Conservation (phyloP, 371 early-diverging fungal species). For the Actinomucor elegans region DNA sequence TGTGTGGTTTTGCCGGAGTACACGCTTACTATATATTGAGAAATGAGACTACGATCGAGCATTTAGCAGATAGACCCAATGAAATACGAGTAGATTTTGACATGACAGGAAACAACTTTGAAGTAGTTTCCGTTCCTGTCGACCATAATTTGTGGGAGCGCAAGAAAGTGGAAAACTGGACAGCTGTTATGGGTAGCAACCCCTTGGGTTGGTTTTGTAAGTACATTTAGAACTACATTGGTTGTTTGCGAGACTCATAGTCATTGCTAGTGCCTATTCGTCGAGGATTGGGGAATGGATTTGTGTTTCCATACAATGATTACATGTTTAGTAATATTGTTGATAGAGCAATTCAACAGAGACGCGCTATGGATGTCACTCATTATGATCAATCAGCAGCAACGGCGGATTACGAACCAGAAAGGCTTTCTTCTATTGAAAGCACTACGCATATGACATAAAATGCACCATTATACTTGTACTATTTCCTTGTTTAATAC, state of each 20-base stretch:
- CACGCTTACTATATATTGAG: constrained; percentile 51
- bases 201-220: constrained; percentile 45
- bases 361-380: constrained; percentile 7
- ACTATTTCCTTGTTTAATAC: background rate
- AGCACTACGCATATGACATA: constrained; percentile 19
- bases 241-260: too few relatives aligned
- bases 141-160: constrained; percentile 51
- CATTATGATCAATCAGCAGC: constrained; percentile 6
- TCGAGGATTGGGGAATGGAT: constrained; percentile 50
- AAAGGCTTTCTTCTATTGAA: constrained; percentile 14
- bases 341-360: constrained; percentile 43
- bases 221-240: too few relatives aligned
- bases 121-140: constrained; percentile 45
- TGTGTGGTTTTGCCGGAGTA: constrained; percentile 47
- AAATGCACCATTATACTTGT: background rate
- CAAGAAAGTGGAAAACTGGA: constrained; percentile 43
- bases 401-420: constrained; percentile 6
- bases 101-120: constrained; percentile 40
- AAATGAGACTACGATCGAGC: constrained; percentile 61
- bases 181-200: constrained; percentile 42
- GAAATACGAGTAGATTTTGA: constrained; percentile 50
- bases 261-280: constrained; percentile 33
- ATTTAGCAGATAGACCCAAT: constrained; percentile 40
- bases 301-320: constrained; percentile 51
- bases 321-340: constrained; percentile 40